Conservation (phyloP, 306 rosid genomes). For the Medicago truncatula region MtrunA17r5.0-ANR NC_053046.1:36132501-36133000, state of each 20-base stretch:
- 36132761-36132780: conserved; percentile 31
- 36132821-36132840: conserved; percentile 18
- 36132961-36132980: conserved; percentile 7
- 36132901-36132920: conserved; percentile 33
- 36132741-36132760: conserved; percentile 31
- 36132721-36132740: conserved; percentile 39
- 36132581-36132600: conserved; percentile 44
- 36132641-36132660: conserved; percentile 40
- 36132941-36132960: conserved; percentile 29
- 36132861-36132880: conserved; percentile 16
- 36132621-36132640: conserved; percentile 7
- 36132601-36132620: conserved; percentile 39
- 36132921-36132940: background rate
- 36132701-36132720: conserved; percentile 41
- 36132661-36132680: conserved; percentile 30
- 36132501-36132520: conserved; percentile 56
- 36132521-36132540: conserved; percentile 60
- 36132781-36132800: conserved; percentile 42
- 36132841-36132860: background rate
- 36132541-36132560: conserved; percentile 64
- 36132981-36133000: conserved; percentile 36
- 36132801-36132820: conserved; percentile 34
- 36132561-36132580: conserved; percentile 57
- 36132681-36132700: conserved; percentile 55
- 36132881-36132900: conserved; percentile 23